Conservation (phyloP, 2,329 filamentous ascomycete species). For the Thielaviopsis musarum region DNA sequence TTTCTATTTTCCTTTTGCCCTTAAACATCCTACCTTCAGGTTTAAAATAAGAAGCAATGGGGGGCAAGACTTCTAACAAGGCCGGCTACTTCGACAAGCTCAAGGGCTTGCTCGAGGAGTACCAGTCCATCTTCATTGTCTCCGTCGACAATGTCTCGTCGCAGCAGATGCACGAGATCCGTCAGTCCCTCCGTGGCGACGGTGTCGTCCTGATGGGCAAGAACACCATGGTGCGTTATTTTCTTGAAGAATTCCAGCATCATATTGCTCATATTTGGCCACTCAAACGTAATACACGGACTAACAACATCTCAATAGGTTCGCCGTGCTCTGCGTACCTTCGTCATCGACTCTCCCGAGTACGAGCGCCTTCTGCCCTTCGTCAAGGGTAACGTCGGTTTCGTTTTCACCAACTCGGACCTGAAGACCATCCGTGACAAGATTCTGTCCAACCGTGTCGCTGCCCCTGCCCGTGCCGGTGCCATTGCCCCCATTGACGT, state of each 20-base stretch:
- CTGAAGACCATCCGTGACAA: conserved; percentile 86
- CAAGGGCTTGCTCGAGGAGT: conserved; percentile 89
- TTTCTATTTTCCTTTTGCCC: conserved; percentile 35
- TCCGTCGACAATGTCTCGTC: conserved; percentile 98
- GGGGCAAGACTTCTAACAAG: conserved; percentile 92
- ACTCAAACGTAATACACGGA: not conserved
- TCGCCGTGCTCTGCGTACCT: conserved; percentile 93
- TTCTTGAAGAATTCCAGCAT: not conserved
- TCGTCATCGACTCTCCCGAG: conserved; percentile 78
- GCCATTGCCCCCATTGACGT: conserved; percentile 87
- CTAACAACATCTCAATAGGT: conserved; percentile 34
- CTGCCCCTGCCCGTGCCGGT: conserved; percentile 94
- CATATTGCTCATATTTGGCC: no score
- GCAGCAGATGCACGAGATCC: conserved; percentile 99
- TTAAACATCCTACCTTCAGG: conserved; percentile 98
- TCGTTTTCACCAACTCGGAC: conserved; percentile 98
- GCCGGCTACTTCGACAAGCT: conserved; percentile 99
- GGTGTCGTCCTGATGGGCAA: conserved; percentile 98
- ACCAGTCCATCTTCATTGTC: conserved; percentile 96
- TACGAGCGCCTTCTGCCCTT: conserved; percentile 94
- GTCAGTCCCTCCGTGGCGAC: conserved; percentile 73
- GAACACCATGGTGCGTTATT: conserved; percentile 84
- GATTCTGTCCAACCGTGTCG: conserved; percentile 93
- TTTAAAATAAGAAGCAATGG: conserved; percentile 78
- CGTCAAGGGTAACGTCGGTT: conserved; percentile 95